These are phyloP conservation scores for Prunus mongolica DNA, from an alignment of 306 rosid genomes.

Conservation along the genomic window DNA sequence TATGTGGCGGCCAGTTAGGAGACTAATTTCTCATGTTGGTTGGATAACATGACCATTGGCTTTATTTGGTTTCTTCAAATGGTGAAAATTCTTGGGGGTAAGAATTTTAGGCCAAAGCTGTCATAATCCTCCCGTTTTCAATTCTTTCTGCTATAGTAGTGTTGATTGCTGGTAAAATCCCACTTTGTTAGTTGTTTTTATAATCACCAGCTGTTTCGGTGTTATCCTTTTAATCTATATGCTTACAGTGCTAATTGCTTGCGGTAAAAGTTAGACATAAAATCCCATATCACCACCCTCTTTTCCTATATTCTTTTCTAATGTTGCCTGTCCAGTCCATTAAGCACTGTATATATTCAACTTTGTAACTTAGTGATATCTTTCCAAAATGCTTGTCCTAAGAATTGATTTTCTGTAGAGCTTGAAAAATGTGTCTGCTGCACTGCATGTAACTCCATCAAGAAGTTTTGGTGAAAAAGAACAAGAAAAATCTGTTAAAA, in stretches of 20 bases:
- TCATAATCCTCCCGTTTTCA: not conserved
- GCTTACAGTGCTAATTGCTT: not conserved
- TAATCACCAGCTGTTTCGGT: constrained; percentile 1
- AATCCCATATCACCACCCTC: not conserved
- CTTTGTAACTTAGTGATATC: not conserved
- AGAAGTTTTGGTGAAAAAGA: too few relatives aligned
- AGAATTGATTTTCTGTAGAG: not conserved
- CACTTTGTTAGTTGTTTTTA: not conserved
- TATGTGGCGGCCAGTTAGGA: constrained; percentile 3
- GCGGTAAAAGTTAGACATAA: not conserved
- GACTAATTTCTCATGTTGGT: not conserved
- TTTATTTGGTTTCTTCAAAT: constrained; percentile 7
- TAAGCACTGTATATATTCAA: not conserved
- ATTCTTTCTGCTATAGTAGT: not conserved
- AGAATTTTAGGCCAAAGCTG: not conserved
- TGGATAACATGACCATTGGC: not conserved
- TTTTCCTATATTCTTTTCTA: not conserved
- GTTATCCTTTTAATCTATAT: not conserved
- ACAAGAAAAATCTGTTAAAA: too few relatives aligned
- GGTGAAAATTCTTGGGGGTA: constrained; percentile 7
- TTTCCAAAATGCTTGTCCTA: not conserved
- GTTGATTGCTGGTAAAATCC: not conserved
- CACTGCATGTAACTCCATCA: too few relatives aligned
- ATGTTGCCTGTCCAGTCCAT: not conserved
- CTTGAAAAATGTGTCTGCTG: too few relatives aligned